phyloP scores from a whole-genome alignment of 106 monocot species.

The Dioscorea dumetorum region DNA sequence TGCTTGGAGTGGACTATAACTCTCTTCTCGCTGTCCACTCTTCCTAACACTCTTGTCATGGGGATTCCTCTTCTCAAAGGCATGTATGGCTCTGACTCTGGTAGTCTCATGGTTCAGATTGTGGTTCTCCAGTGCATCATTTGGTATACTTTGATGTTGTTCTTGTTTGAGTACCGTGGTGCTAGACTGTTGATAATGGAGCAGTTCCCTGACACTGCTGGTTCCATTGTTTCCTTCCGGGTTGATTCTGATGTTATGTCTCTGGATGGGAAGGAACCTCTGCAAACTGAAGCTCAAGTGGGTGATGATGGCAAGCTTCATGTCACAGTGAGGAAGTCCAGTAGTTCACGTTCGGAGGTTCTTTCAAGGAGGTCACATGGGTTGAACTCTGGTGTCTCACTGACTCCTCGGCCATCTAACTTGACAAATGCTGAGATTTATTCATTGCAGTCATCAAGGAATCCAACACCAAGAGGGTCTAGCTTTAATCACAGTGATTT shows the following conservation, averaged over 20 bases:
- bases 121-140: slow-evolving; percentile 54
- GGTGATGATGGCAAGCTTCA: slow-evolving; percentile 38
- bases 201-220: slow-evolving; percentile 47
- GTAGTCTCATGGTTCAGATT: slow-evolving; percentile 46
- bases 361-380: slow-evolving; percentile 15
- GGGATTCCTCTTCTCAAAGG: slow-evolving; percentile 47
- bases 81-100: slow-evolving; percentile 36
- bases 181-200: slow-evolving; percentile 31
- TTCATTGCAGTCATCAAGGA: slow-evolving; percentile 34
- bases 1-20: slow-evolving; percentile 47
- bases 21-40: slow-evolving; percentile 38
- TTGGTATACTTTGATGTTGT: slow-evolving; percentile 50
- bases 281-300: slow-evolving; percentile 43
- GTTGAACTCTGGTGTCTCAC: slow-evolving; percentile 2
- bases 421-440: slow-evolving; percentile 47
- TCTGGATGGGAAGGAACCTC: slow-evolving; percentile 27
- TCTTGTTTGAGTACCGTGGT: slow-evolving; percentile 48
- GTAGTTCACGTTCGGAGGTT: slow-evolving; percentile 10
- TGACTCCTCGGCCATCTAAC: slow-evolving; percentile 42
- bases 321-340: slow-evolving; percentile 33
- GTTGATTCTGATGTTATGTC: slow-evolving; percentile 47
- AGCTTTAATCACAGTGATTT: slow-evolving; percentile 42
- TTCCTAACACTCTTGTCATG: slow-evolving; percentile 58
- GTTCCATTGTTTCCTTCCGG: slow-evolving; percentile 37
- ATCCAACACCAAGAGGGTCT: slow-evolving; percentile 37